Evolutionary conservation across 1,139 yeast genomes (phyloP).

Genomic region (Lodderomyces parapsilosis): DNA sequence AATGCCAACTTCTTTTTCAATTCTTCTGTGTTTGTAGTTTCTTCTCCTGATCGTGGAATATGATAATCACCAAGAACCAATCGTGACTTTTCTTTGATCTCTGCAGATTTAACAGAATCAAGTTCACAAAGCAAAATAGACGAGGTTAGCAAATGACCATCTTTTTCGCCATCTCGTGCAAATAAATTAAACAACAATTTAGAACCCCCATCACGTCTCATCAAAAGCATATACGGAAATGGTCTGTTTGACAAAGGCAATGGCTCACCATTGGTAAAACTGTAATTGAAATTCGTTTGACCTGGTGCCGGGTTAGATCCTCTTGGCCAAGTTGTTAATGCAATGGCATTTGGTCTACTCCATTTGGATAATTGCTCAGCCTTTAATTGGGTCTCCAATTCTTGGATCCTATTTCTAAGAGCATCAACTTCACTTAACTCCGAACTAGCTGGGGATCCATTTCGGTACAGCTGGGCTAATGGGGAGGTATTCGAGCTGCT

Average conservation of each 20-base stretch:
- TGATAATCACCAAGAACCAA: constrained; percentile 8
- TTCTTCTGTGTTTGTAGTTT: neutral
- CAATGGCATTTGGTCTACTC: neutral
- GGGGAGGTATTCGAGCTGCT: neutral
- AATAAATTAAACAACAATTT: constrained; percentile 15
- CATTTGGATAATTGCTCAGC: neutral
- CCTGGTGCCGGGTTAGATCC: neutral
- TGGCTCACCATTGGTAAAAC: constrained; percentile 9
- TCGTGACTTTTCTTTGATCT: constrained; percentile 7
- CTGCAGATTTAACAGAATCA: neutral
- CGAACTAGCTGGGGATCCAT: neutral
- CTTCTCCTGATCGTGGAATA: constrained; percentile 11
- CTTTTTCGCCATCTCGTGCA: neutral
- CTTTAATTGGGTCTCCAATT: neutral
- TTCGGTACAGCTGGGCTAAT: neutral
- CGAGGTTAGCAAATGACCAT: constrained; percentile 4
- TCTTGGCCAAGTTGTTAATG: neutral
- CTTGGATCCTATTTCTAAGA: neutral
- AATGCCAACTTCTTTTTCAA: constrained; percentile 6
- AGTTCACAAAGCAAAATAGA: constrained; percentile 9
- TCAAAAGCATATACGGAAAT: constrained; percentile 16
- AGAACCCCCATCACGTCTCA: constrained; percentile 21
- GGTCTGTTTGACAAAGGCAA: constrained; percentile 10
- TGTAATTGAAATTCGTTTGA: constrained; percentile 15
- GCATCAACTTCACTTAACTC: neutral